Base-by-base conservation (phyloP, 768 basidiomycete genomes). In the Phylloporus rhodoxanthus region DNA sequence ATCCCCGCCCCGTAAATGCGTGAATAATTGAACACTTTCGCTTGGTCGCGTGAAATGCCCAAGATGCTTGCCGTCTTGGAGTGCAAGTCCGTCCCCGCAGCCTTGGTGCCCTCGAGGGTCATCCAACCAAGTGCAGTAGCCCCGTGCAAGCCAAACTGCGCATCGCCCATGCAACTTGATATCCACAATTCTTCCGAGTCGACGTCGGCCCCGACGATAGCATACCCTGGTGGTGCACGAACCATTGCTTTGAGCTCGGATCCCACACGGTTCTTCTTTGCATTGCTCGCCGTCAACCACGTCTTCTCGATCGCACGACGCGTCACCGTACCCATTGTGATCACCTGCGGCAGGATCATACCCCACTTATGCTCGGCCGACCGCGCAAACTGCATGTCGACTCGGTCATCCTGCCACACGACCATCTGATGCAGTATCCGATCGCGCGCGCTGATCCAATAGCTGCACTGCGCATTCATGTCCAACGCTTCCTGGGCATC, bases 101-200 rank as follows among this genome's bases (percentile, higher is more conserved):
- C 78, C 68, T 98, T 98, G 14, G 94, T 95, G 1, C 96, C 94
- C 67, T 98, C 96, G 25, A 99, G 78, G 14, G 94, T 97, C 95
- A 99, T 98, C 95, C 95, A 98, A 3, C 96, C 95, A 37, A 99
- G 83, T 2, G 95, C 93, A 3, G 93, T 94, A 10, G 93, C 91
- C 10, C 95, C 95, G 58, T 99, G 94, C 50, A 95, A 66, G 8
- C 95, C 96, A 66, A 99, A 96, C 68, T 99, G 95, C 0, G 93
- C 90, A 62, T 98, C 96, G 1, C 95, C 95, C 91, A 98, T 95
- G 52, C 91, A 91, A 60, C 90, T 93, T 17, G 94, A 95, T 56
- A 98, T 98, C 96, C 96, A 98, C 20, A 99, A 74, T 67, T 99
- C 96, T 70, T 98, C 95, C 41, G 92, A 95, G 68, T 99, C 96